Evolutionary conservation across 352 stramenopile genomes (phyloP).

Genomic region (Phytophthora fragariaefolia): DNA sequence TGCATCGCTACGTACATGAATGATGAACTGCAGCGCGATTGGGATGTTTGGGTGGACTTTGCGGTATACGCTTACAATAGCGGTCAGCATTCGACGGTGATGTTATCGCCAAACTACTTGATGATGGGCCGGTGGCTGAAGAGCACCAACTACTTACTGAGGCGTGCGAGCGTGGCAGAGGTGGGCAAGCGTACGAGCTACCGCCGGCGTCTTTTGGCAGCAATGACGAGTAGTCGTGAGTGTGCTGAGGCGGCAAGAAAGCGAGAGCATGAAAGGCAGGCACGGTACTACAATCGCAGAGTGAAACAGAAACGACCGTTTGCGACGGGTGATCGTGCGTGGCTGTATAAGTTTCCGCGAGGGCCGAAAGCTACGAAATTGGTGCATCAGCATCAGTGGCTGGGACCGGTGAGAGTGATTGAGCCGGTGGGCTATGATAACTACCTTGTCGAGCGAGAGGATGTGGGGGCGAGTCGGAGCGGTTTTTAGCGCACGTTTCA

Average conservation of each 20-base stretch:
- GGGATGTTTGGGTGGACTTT: background rate
- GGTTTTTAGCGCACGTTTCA: background rate
- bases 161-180: background rate
- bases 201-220: background rate
- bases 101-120: constrained; percentile 1
- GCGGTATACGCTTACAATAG: background rate
- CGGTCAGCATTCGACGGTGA: background rate
- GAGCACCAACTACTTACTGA: background rate
- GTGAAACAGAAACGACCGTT: background rate
- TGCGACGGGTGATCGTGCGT: background rate
- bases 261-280: background rate
- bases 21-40: background rate
- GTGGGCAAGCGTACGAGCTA: too few species aligned
- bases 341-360: background rate
- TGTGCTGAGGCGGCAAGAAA: background rate
- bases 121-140: background rate
- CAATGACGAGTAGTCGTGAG: background rate
- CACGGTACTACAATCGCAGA: constrained; percentile 1
- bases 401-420: background rate
- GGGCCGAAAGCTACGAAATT: constrained; percentile 12
- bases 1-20: background rate
- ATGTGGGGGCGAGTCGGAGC: background rate
- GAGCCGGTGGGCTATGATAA: background rate
- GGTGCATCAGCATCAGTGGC: background rate
- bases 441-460: background rate